Conservation (phyloP, 2,329 filamentous ascomycete genomes). For the Xylariaceae sp. region DNA sequence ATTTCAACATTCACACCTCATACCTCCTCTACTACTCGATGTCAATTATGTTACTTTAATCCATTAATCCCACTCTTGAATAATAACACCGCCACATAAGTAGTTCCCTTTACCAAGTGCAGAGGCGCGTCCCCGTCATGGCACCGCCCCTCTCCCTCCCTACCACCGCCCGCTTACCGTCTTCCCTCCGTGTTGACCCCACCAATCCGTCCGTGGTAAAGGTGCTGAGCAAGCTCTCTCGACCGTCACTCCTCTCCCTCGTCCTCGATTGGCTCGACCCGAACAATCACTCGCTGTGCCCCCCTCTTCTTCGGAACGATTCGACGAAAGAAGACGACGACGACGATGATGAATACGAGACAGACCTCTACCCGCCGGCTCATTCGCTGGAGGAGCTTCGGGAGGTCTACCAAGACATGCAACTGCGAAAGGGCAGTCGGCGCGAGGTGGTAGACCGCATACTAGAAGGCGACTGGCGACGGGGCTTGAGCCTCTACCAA, state of each 20-base stretch:
- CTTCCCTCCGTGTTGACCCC: conserved; percentile 62
- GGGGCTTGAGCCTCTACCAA: conserved; percentile 60
- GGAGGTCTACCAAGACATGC: conserved; percentile 57
- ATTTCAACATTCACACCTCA: too few relatives aligned
- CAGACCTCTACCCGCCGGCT: conserved; percentile 65
- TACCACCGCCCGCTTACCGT: conserved; percentile 65
- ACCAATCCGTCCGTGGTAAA: conserved; percentile 60
- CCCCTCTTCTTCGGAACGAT: conserved; percentile 50
- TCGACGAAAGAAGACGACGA: conserved; percentile 43
- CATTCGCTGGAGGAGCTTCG: conserved; percentile 61
- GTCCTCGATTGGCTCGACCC: conserved; percentile 73
- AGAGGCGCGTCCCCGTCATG: conserved; percentile 6
- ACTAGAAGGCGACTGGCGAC: conserved; percentile 62
- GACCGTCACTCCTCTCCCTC: conserved; percentile 65
- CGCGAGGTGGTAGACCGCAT: conserved; percentile 60
- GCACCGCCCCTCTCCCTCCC: conserved; percentile 61
- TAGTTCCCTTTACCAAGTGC: not conserved
- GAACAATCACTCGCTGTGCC: conserved; percentile 52
- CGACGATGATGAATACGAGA: conserved; percentile 50
- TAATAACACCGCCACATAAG: too few relatives aligned
- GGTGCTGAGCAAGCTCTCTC: conserved; percentile 63
- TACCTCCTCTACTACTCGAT: too few relatives aligned
- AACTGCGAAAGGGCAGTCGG: conserved; percentile 54
- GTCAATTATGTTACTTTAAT: not conserved
- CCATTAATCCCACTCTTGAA: too few relatives aligned